phyloP scores from a whole-genome alignment of 2,329 filamentous ascomycete species.

The Sarocladium kiliense region DNA sequence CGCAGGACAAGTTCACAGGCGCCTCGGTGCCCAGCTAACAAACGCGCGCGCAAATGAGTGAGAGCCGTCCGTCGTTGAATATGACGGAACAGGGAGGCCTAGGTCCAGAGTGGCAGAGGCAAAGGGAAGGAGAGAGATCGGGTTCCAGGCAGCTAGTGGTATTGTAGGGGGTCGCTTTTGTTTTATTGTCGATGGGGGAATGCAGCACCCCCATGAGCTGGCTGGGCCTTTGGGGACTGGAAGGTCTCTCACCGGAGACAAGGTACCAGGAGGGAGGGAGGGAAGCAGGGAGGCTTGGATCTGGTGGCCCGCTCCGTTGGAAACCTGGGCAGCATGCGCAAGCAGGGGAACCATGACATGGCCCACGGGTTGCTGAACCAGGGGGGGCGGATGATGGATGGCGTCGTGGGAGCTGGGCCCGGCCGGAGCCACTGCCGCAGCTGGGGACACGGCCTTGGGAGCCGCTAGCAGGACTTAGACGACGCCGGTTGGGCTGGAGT shows the following conservation, averaged over 20 bases:
- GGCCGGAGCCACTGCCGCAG: conserved; percentile 9
- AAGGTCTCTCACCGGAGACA: conserved; percentile 8
- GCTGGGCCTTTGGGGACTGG: background rate
- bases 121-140: background rate
- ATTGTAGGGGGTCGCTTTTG: conserved; percentile 7
- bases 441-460: conserved; percentile 6
- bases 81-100: background rate
- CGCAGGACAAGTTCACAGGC: background rate
- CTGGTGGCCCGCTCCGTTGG: conserved; percentile 9
- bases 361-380: conserved; percentile 5
- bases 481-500: background rate
- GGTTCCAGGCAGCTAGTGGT: background rate
- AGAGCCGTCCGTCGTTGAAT: background rate
- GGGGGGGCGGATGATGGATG: conserved; percentile 7
- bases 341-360: conserved; percentile 9
- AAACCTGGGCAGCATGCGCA: conserved; percentile 7
- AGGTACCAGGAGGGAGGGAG: conserved; percentile 9
- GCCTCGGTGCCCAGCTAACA: background rate
- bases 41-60: background rate
- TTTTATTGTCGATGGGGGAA: conserved; percentile 9
- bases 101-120: background rate
- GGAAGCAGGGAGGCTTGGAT: conserved; percentile 10
- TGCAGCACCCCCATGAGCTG: background rate
- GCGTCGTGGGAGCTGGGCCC: conserved; percentile 6
- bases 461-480: background rate